Evolutionary conservation across 1,284 basidiomycete genomes (phyloP), one percentile per base, ranked within the genome.

Genomic region (Heterobasidion annosum): DNA sequence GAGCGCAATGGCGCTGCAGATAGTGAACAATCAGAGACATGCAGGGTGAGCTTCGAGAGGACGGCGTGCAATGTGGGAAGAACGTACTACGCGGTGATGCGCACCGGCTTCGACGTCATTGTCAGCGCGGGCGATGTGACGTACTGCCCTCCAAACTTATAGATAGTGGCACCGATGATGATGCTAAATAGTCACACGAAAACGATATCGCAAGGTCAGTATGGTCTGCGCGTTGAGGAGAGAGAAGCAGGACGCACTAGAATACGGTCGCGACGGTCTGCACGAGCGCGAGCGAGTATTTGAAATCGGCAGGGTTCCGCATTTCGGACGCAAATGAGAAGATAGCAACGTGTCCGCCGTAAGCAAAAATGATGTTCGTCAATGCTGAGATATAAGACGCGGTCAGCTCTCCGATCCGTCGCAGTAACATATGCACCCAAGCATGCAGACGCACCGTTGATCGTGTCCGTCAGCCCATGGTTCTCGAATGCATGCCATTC

Each of bases 261-360:
- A 42, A 51, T 4, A 52, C 40, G 12, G 54, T 55, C 13, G 54
- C 54, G 10, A 55, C 45, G 44, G 47, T 52, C 50, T 55, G 54
- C 19, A 55, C 54, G 32, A 55, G 54, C 15, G 34, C 54, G 34
- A 55, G 54, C 6, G 54, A 55, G 45, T 55, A 52, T 32, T 51
- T 55, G 54, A 55, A 55, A 25, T 55, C 54, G 8, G 44, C 54
- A 4, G 54, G 54, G 6, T 48, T 48, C 34, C 47, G 50, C 54
- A 55, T 55, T 35, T 55, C 54, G 7, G 54, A 43, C 44, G 51
- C 54, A 37, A 55, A 55, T 34, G 54, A 55, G 46, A 55, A 55
- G 34, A 55, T 55, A 8, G 54, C 54, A 45, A 55, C 54, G 34
- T 55, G 54, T 16, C 54, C 54, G 16, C 54, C 54, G 35, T 52